Base-by-base conservation (phyloP, 202 grass and related monocot species). In the Dendrocalamus latiflorus region DNA sequence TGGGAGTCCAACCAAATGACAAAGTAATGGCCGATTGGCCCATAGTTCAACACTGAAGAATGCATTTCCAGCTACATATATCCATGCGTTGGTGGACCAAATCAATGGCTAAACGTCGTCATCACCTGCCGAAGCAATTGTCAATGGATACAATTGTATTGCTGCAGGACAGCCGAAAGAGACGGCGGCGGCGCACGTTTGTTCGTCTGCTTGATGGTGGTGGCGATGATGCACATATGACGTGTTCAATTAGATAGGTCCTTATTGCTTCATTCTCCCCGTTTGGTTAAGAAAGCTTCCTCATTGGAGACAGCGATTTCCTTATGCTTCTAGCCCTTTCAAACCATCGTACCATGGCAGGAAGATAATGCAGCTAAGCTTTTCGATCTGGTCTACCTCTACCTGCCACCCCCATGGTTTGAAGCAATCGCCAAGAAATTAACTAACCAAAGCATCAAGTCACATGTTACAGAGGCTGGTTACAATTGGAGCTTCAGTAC, bases 261-360 rank as follows among this genome's bases (percentile, higher is more conserved):
- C 20, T 22, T 3, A 14, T 14, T 22, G 7, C 20, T 6, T 22
- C 9, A 22, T 24, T 68, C 65, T 42, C n/a, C 21, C 38, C n/a
- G 1, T 38, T 44, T 68, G 11, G 6, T 6, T 13, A 45, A 45
- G 2, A 22, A 6, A 44, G 20, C 60, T 50, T 60, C 83, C 78
- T 43, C n/a, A 73, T 73, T 78, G 58, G 83, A 86, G 88, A 89
- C 83, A 86, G 4, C 4, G 39, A n/a, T 67, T 86, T 78, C 72
- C 73, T 73, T 67, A 89, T 72, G 25, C 38, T 81, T 71, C 0
- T 14, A 13, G 6, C 66, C 8, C 45, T 76, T 65, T 47, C 64
- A 66, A 38, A 50, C 38, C 28, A 18, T 49, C 47, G 18, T 72
- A 21, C 63, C 43, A 87, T 30, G 37, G 33, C 11, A 50, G 50